Percentiles rank a stretch among this genome's conserved stretches.
Conservation (phyloP, 1,139 yeast genomes). For the Hanseniaspora uvarum region DNA sequence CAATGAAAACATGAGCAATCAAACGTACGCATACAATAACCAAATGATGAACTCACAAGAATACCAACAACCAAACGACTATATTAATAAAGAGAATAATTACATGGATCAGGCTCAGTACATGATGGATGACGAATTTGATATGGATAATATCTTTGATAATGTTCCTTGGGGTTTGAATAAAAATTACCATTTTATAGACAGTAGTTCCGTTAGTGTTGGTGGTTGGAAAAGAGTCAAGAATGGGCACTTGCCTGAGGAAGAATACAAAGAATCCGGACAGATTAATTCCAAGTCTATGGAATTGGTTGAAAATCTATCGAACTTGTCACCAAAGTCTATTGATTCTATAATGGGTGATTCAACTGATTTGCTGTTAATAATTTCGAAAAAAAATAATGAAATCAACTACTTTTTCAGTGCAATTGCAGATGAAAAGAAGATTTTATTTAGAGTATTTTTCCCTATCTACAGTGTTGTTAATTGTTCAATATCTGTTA, state of each 20-base stretch:
- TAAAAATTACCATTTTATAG: conserved; percentile 58
- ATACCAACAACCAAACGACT: background rate
- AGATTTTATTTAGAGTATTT: conserved; percentile 59
- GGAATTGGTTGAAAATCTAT: conserved; percentile 35
- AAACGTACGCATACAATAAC: conserved; percentile 14
- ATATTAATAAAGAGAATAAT: background rate
- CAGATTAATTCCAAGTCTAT: conserved; percentile 29
- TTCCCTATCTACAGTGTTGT: conserved; percentile 41
- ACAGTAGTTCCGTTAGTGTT: conserved; percentile 55
- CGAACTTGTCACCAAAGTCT: conserved; percentile 57
- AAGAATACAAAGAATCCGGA: background rate
- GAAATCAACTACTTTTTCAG: conserved; percentile 67
- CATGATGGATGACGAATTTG: conserved; percentile 19
- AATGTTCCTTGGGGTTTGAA: conserved; percentile 47
- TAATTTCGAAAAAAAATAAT: conserved; percentile 55
- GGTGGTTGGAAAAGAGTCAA: conserved; percentile 73
- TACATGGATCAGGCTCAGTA: background rate
- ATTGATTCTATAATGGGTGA: conserved; percentile 51
- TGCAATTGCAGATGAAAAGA: conserved; percentile 56
- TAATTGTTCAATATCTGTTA: conserved; percentile 33
- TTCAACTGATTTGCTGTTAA: conserved; percentile 55
- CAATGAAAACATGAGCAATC: conserved; percentile 3
- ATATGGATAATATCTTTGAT: conserved; percentile 26
- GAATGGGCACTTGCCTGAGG: conserved; percentile 41
- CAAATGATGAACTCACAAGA: background rate